Conservation (phyloP, 1,284 basidiomycete species). For the Phlebopus sp. region DNA sequence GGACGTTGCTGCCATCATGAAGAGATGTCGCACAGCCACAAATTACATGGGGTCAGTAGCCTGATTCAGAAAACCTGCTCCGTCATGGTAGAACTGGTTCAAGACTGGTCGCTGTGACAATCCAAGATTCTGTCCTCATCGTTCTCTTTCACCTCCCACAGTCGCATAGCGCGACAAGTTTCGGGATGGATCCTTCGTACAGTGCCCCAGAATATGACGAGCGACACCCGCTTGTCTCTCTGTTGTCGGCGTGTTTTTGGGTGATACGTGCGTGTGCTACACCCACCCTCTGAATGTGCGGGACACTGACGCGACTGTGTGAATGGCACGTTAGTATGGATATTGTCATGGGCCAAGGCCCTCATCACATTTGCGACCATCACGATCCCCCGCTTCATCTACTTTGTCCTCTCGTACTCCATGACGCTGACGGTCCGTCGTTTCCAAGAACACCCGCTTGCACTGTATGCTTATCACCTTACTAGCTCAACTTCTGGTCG, state of each 20-base stretch:
- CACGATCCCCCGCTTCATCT: conserved; percentile 73
- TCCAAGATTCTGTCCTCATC: not conserved
- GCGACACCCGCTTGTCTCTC: conserved; percentile 55
- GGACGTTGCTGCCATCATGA: conserved; percentile 30
- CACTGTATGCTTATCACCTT: conserved; percentile 6
- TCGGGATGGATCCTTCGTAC: conserved; percentile 22
- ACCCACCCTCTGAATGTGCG: conserved; percentile 4
- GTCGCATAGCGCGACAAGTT: not conserved
- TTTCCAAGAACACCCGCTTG: conserved; percentile 1
- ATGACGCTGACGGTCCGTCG: conserved; percentile 76
- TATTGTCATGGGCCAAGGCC: conserved; percentile 71
- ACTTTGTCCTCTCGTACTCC: conserved; percentile 80
- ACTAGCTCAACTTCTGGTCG: conserved; percentile 84
- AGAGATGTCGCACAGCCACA: conserved; percentile 28
- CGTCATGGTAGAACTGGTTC: not conserved
- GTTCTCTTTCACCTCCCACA: not conserved
- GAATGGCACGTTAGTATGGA: conserved; percentile 56
- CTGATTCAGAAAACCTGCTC: conserved; percentile 4
- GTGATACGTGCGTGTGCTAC: conserved; percentile 61
- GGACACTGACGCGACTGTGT: conserved; percentile 7
- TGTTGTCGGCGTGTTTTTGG: conserved; percentile 82
- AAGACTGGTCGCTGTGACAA: not conserved
- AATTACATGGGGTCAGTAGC: conserved; percentile 12
- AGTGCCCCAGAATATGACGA: conserved; percentile 28
- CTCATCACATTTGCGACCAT: conserved; percentile 78